A percentile compares a stretch with the other conserved stretches of the same genome.
These are phyloP conservation scores for Monosporozyma aquatica DNA, from an alignment of 805 yeast species.

Conservation along the genomic window DNA sequence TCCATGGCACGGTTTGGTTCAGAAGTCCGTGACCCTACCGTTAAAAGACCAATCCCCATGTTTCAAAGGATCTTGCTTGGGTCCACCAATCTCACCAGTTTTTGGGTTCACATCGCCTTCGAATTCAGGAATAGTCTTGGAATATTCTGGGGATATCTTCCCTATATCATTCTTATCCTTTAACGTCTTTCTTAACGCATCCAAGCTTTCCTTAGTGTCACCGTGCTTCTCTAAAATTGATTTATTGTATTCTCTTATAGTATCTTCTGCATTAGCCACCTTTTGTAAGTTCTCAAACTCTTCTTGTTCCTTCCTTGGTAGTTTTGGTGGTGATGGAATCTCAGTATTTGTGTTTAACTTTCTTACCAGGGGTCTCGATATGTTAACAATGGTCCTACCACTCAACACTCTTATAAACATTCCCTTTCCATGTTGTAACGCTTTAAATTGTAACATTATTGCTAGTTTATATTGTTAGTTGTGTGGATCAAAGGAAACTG, in stretches of 20 bases:
- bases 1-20: slow-evolving; percentile 7
- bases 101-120: slow-evolving; percentile 89
- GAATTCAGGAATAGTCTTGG: slow-evolving; percentile 83
- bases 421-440: too few relatives aligned
- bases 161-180: slow-evolving; percentile 45
- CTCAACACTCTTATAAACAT: background rate
- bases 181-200: slow-evolving; percentile 28
- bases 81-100: slow-evolving; percentile 95
- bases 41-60: slow-evolving; percentile 92
- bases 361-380: slow-evolving; percentile 5
- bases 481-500: too few relatives aligned
- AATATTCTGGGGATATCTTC: slow-evolving; percentile 54
- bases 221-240: slow-evolving; percentile 29
- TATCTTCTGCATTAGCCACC: slow-evolving; percentile 69
- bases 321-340: slow-evolving; percentile 28
- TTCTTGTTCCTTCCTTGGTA: slow-evolving; percentile 37
- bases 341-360: slow-evolving; percentile 12
- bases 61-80: slow-evolving; percentile 90
- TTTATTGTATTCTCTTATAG: slow-evolving; percentile 64
- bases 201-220: slow-evolving; percentile 23
- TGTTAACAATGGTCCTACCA: too few relatives aligned
- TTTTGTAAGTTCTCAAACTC: slow-evolving; percentile 84
- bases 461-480: too few relatives aligned
- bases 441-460: too few relatives aligned
- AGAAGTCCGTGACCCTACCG: slow-evolving; percentile 94